Evolutionary conservation across 306 rosid genomes (phyloP).

Genomic region (Cajanus cajan): DNA sequence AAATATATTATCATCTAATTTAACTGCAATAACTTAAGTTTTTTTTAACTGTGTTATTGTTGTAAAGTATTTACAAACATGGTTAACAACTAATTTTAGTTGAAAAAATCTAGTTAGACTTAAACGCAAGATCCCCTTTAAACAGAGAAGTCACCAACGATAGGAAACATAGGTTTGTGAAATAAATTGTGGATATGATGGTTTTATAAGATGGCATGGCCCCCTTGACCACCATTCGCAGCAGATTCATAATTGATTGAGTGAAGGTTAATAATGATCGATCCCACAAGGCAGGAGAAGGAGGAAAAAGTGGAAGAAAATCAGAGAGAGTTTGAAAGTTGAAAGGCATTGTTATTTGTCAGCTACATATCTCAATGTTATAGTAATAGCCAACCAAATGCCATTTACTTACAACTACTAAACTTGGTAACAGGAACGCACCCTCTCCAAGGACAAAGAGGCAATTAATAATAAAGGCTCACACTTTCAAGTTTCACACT

Average conservation of each 20-base stretch:
- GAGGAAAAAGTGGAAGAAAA: neutral
- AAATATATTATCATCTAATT: neutral
- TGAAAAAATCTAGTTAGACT: no score
- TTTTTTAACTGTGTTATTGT: no score
- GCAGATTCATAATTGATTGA: no score
- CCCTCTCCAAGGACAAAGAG: conserved; percentile 30
- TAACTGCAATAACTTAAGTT: no score
- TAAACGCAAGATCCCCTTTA: no score
- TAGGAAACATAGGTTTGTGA: neutral
- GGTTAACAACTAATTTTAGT: no score
- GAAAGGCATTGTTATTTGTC: conserved; percentile 24
- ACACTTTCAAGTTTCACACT: conserved; percentile 32
- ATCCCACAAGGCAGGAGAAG: conserved; percentile 36
- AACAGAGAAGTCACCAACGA: no score
- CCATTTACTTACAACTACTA: conserved; percentile 11
- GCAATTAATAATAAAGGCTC: conserved; percentile 35
- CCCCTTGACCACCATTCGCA: conserved; percentile 15
- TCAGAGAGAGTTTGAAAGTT: neutral
- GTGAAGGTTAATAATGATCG: no score
- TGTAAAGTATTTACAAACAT: no score
- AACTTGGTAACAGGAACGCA: conserved; percentile 12
- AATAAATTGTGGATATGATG: neutral
- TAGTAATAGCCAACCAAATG: conserved; percentile 33
- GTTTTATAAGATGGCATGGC: neutral
- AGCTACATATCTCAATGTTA: conserved; percentile 45